phyloP scores from a whole-genome alignment of 176 grass and related monocot genomes.

The Oryza officinalis region DNA sequence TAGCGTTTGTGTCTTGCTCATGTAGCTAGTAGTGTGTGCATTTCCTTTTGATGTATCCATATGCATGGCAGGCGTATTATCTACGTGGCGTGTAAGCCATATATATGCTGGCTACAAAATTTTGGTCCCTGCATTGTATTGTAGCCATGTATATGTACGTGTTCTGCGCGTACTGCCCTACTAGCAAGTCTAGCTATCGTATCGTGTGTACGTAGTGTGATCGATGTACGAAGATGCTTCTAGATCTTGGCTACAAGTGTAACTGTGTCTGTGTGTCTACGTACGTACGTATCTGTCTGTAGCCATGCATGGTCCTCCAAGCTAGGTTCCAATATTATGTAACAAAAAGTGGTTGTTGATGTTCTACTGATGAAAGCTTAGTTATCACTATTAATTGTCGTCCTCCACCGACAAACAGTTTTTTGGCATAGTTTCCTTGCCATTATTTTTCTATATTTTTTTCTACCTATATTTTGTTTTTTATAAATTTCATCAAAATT shows the following conservation, averaged over 20 bases:
- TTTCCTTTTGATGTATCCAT: too few relatives aligned
- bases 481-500: too few relatives aligned
- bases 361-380: too few relatives aligned
- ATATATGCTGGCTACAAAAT: conserved; percentile 22
- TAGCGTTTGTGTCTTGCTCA: background rate
- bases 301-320: background rate
- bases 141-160: background rate
- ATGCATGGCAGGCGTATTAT: too few relatives aligned
- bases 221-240: background rate
- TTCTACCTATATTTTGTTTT: too few relatives aligned
- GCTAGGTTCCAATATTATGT: too few relatives aligned
- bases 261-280: background rate
- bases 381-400: too few relatives aligned
- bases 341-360: background rate
- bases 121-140: conserved; percentile 2
- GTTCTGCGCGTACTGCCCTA: background rate
- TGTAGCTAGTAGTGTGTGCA: too few relatives aligned
- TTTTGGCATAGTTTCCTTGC: too few relatives aligned
- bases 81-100: background rate
- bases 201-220: background rate
- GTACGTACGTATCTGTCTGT: background rate
- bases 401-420: too few relatives aligned
- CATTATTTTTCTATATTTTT: too few relatives aligned
- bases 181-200: background rate
- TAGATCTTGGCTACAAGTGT: background rate